A percentile compares a stretch with the other conserved stretches of the same genome.
phyloP scores from a whole-genome alignment of 371 early-diverging fungal species.

The Haplosporangium sp. region DNA sequence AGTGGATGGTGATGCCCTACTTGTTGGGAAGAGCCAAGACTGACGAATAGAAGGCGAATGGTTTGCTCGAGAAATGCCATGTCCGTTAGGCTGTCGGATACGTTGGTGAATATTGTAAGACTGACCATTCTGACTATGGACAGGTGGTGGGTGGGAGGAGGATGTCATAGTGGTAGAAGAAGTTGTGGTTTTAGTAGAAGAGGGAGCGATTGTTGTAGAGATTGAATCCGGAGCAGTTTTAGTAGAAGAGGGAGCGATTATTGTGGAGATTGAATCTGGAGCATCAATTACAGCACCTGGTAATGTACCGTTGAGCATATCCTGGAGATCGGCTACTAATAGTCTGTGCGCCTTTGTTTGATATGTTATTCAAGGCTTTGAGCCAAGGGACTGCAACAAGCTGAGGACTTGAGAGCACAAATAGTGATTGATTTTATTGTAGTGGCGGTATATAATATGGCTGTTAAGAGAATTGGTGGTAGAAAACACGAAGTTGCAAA shows the following conservation, averaged over 20 bases:
- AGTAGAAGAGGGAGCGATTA: not conserved
- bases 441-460: not conserved
- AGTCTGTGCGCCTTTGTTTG: constrained; percentile 52
- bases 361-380: constrained; percentile 13
- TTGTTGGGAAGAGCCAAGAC: constrained; percentile 50
- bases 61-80: constrained; percentile 17
- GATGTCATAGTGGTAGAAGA: constrained; percentile 2
- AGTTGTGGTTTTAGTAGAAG: not conserved
- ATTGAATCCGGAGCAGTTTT: too few relatives aligned
- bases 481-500: constrained; percentile 1
- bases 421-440: not conserved
- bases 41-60: constrained; percentile 48
- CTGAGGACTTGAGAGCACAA: not conserved
- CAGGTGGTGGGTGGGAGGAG: constrained; percentile 37
- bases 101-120: constrained; percentile 43
- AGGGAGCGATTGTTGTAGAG: not conserved
- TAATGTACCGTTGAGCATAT: constrained; percentile 2
- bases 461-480: not conserved
- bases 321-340: constrained; percentile 1
- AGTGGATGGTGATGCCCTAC: constrained; percentile 50
- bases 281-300: constrained; percentile 4
- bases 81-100: constrained; percentile 24
- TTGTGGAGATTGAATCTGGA: not conserved
- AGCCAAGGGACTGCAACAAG: not conserved
- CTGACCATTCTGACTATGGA: constrained; percentile 19